phyloP scores from a whole-genome alignment of 78 protist genomes.

The Blattamonas nauphoetae region DNA sequence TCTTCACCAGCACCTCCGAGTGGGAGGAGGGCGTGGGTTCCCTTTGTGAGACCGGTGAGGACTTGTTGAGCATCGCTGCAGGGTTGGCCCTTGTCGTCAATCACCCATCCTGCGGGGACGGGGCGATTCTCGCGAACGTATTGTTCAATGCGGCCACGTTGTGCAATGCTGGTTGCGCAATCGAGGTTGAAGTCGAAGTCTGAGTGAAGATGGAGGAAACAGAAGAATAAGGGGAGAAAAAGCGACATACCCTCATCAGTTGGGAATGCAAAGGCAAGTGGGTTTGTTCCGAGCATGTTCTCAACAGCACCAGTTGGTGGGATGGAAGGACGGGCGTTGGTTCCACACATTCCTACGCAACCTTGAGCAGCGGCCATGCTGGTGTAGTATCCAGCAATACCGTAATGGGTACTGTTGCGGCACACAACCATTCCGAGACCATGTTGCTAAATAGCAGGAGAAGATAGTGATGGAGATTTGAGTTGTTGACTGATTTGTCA shows the following conservation, averaged over 20 bases:
- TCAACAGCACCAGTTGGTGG: slow-evolving; percentile 21
- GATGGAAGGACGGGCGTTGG: slow-evolving; percentile 42
- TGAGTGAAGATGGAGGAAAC: neutral
- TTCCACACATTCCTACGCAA: slow-evolving; percentile 3
- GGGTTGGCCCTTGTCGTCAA: slow-evolving; percentile 3
- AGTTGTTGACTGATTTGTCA: neutral
- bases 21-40: slow-evolving; percentile 9
- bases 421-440: slow-evolving; percentile 29
- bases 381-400: slow-evolving; percentile 17
- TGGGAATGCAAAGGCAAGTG: slow-evolving; percentile 22
- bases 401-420: slow-evolving; percentile 34
- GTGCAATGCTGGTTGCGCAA: slow-evolving; percentile 25
- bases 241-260: slow-evolving; percentile 20
- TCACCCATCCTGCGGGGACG: slow-evolving; percentile 22
- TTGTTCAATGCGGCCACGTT: slow-evolving; percentile 24
- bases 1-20: slow-evolving; percentile 27
- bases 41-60: neutral
- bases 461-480: neutral
- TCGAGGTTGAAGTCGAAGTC: slow-evolving; percentile 7
- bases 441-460: neutral
- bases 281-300: slow-evolving; percentile 31
- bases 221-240: neutral
- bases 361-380: slow-evolving; percentile 5
- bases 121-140: neutral
- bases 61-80: slow-evolving; percentile 4